Conservation (phyloP, 140 eudicot species). For the Bidens hawaiensis region DNA sequence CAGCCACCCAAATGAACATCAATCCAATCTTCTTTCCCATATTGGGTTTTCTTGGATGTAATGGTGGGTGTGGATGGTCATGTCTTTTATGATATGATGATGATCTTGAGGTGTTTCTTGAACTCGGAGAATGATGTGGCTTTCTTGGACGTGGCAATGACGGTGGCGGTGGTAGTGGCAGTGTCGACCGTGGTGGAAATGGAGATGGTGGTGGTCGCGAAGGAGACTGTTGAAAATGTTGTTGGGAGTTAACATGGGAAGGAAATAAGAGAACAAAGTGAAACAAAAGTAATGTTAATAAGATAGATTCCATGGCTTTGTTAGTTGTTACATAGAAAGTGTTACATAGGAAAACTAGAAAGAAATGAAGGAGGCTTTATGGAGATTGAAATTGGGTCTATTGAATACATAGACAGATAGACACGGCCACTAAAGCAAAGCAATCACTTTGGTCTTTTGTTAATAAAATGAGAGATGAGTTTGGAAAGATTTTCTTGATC, state of each 20-base stretch:
- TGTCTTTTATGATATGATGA: slow-evolving; percentile 9
- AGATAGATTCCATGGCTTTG: no score
- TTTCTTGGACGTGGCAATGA: slow-evolving; percentile 14
- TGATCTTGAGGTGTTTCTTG: slow-evolving; percentile 22
- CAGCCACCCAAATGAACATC: slow-evolving; percentile 36
- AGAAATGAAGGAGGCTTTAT: background rate
- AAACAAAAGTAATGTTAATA: background rate
- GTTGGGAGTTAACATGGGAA: slow-evolving; percentile 16
- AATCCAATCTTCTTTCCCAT: slow-evolving; percentile 58
- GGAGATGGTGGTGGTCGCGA: slow-evolving; percentile 9
- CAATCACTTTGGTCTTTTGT: background rate
- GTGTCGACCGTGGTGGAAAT: no score
- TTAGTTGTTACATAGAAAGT: no score
- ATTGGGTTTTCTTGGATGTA: slow-evolving; percentile 26
- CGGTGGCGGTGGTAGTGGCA: slow-evolving; percentile 10
- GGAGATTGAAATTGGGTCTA: no score
- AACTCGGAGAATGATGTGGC: slow-evolving; percentile 17
- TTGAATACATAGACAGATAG: no score
- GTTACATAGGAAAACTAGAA: background rate
- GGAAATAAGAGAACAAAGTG: slow-evolving; percentile 3
- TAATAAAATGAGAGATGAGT: no score
- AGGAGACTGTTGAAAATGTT: no score
- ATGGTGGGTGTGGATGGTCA: slow-evolving; percentile 17
- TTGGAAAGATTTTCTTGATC: slow-evolving; percentile 1
- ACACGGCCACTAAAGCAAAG: slow-evolving; percentile 1